Conservation (phyloP, 345 rosid species). For the Clarkia xantiana region DNA sequence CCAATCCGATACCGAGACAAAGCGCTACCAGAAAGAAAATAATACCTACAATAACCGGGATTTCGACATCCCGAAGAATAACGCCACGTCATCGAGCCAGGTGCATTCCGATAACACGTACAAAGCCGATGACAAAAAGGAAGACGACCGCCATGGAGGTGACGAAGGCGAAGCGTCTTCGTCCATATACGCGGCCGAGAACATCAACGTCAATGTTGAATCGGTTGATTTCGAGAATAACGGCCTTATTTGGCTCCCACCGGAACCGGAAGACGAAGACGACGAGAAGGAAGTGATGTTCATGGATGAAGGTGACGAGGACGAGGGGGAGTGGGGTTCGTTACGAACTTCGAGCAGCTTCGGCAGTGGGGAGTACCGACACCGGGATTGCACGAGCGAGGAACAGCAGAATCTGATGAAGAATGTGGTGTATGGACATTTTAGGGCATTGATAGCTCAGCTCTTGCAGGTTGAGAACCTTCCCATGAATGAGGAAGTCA, state of each 20-base stretch:
- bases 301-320: constrained; percentile 52
- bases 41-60: constrained; percentile 40
- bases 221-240: constrained; percentile 88
- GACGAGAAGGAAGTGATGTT: constrained; percentile 65
- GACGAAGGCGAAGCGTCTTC: constrained; percentile 42
- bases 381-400: constrained; percentile 49
- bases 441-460: constrained; percentile 87
- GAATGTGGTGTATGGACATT: constrained; percentile 88
- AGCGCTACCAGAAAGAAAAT: constrained; percentile 33
- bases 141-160: constrained; percentile 32
- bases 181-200: constrained; percentile 33
- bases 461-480: constrained; percentile 81
- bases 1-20: constrained; percentile 42
- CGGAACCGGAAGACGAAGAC: constrained; percentile 96
- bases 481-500: constrained; percentile 43
- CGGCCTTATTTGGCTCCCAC: constrained; percentile 88
- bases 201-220: constrained; percentile 19
- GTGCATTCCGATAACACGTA: constrained; percentile 28
- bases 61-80: constrained; percentile 42
- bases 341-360: constrained; percentile 48
- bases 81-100: constrained; percentile 25
- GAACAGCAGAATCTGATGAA: constrained; percentile 78
- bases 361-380: constrained; percentile 62
- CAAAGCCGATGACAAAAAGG: constrained; percentile 29
- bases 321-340: constrained; percentile 75